Percentiles rank a stretch among this genome's conserved stretches.
These are phyloP conservation scores for Annulohypoxylon moriforme DNA, from an alignment of 495 filamentous ascomycete genomes.

Conservation along the genomic window DNA sequence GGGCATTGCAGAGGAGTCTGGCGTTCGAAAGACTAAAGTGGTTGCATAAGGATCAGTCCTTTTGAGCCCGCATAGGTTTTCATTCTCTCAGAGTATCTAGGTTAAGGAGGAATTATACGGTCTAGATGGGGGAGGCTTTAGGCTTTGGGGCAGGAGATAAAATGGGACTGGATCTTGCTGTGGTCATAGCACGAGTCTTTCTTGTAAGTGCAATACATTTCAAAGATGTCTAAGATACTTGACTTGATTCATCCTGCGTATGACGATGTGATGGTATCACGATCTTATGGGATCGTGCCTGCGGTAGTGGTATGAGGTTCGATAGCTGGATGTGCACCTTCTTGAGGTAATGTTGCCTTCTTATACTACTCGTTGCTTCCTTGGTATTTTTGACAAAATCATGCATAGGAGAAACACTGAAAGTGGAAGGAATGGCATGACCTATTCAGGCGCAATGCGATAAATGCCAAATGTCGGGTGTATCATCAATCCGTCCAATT, in stretches of 20 bases:
- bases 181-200: slow-evolving; percentile 5
- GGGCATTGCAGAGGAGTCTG: slow-evolving; percentile 49
- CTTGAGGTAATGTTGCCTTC: not conserved
- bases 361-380: not conserved
- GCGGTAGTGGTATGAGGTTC: not conserved
- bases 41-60: slow-evolving; percentile 39
- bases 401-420: not conserved
- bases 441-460: not conserved
- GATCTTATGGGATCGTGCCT: not conserved
- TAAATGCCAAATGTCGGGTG: not conserved
- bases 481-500: not conserved
- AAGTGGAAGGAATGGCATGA: not conserved
- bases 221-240: not conserved
- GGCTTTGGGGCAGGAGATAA: slow-evolving; percentile 20
- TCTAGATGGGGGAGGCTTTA: slow-evolving; percentile 19
- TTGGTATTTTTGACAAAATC: not conserved
- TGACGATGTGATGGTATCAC: not conserved
- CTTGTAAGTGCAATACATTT: slow-evolving; percentile 13
- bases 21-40: slow-evolving; percentile 47
- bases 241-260: not conserved
- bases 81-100: slow-evolving; percentile 21
- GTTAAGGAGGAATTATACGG: slow-evolving; percentile 24
- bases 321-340: not conserved
- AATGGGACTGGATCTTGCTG: slow-evolving; percentile 30
- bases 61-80: slow-evolving; percentile 29